These are phyloP conservation scores for Rhodosporidiobolus sp. DNA, from an alignment of 768 basidiomycete genomes.

Conservation along the genomic window DNA sequence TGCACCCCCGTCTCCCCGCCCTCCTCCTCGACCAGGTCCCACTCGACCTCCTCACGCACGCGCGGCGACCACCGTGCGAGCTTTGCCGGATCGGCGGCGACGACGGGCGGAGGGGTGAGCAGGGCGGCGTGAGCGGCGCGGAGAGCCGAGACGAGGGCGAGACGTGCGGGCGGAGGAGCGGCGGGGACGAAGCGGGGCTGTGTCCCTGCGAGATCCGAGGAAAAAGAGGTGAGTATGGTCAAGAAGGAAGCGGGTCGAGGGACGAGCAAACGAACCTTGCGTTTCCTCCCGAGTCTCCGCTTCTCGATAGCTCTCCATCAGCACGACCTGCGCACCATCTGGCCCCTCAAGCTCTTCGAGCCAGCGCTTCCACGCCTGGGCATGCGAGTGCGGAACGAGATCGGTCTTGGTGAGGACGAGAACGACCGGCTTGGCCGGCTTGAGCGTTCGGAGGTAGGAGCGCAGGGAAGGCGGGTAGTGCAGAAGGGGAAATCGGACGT, in stretches of 20 bases:
- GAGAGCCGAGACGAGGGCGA: slow-evolving; percentile 64
- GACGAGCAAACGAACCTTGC: slow-evolving; percentile 38
- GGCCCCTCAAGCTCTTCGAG: slow-evolving; percentile 50
- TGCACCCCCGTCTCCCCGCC: slow-evolving; percentile 16
- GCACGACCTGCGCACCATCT: slow-evolving; percentile 62
- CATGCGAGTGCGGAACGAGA: slow-evolving; percentile 66
- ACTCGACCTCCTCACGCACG: slow-evolving; percentile 67
- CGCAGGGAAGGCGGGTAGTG: slow-evolving; percentile 80
- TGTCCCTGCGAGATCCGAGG: slow-evolving; percentile 46
- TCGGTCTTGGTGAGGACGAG: slow-evolving; percentile 85
- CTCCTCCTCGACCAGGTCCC: slow-evolving; percentile 56
- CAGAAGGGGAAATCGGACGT: slow-evolving; percentile 69
- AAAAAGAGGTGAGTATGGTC: slow-evolving; percentile 41
- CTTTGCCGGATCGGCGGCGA: slow-evolving; percentile 55
- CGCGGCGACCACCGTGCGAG: slow-evolving; percentile 63
- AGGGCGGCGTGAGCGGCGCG: slow-evolving; percentile 65
- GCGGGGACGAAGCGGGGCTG: slow-evolving; percentile 56
- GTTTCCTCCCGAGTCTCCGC: slow-evolving; percentile 47
- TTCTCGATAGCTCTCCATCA: slow-evolving; percentile 71
- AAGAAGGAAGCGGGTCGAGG: slow-evolving; percentile 40
- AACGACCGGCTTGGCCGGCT: slow-evolving; percentile 54
- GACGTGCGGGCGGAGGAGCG: slow-evolving; percentile 65
- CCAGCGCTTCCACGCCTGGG: slow-evolving; percentile 60
- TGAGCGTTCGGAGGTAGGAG: slow-evolving; percentile 55
- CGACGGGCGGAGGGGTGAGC: slow-evolving; percentile 63